phyloP scores from a whole-genome alignment of 208 protist species.

The Vickermania ingenoplastis region DNA sequence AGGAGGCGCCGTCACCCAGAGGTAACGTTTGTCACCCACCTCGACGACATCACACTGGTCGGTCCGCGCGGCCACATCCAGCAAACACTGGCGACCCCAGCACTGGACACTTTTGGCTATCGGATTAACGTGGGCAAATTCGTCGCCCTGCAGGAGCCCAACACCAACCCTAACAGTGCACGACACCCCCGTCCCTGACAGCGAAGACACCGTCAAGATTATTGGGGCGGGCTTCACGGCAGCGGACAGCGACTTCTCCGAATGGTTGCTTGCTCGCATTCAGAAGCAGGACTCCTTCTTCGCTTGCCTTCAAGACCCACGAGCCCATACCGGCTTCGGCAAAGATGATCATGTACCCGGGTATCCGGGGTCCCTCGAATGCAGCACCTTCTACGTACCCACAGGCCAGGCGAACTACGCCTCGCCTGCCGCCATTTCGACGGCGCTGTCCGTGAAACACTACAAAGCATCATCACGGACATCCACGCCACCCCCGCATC shows the following conservation, averaged over 20 bases:
- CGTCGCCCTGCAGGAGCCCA: conserved; percentile 4
- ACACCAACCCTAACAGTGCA: not conserved
- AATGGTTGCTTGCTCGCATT: conserved; percentile 3
- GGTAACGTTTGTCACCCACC: conserved; percentile 11
- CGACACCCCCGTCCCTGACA: not conserved
- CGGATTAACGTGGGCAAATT: conserved; percentile 18
- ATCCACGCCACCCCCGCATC: conserved; percentile 1
- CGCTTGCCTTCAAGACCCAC: too few species aligned
- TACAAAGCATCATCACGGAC: conserved; percentile 6
- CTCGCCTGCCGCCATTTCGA: conserved; percentile 15
- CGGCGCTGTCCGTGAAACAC: conserved; percentile 1
- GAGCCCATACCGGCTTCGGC: not conserved
- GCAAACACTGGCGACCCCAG: conserved; percentile 2
- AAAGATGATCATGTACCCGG: conserved; percentile 8
- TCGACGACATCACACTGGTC: conserved; percentile 20
- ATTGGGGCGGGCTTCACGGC: conserved; percentile 16
- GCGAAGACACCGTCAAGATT: too few species aligned
- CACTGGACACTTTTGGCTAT: conserved; percentile 7
- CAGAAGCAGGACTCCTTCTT: conserved; percentile 9
- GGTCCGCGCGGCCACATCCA: conserved; percentile 2
- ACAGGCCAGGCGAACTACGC: conserved; percentile 3
- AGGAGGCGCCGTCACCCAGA: conserved; percentile 1
- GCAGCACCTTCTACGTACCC: conserved; percentile 14
- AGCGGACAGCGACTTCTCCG: not conserved
- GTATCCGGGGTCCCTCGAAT: conserved; percentile 11